phyloP scores from a whole-genome alignment of 2,329 filamentous ascomycete species.

The Aspergillus chevalieri region DNA sequence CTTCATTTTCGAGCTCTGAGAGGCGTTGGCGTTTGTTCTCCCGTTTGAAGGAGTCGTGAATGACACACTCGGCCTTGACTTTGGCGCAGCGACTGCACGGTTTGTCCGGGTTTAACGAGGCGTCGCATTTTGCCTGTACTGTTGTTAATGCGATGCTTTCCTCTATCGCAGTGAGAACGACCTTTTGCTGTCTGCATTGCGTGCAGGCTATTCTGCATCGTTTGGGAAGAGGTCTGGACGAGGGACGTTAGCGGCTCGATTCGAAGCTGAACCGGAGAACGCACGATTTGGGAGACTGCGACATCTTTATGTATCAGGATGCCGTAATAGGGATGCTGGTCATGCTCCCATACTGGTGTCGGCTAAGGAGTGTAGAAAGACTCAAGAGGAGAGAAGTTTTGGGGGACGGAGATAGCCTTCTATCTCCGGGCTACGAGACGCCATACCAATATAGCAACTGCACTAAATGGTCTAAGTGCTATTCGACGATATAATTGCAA shows the following conservation, averaged over 20 bases:
- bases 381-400: not conserved
- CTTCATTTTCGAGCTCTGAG: conserved; percentile 34
- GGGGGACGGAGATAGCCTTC: not conserved
- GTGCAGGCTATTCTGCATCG: conserved; percentile 38
- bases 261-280: not conserved
- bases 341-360: not conserved
- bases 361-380: not conserved
- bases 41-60: conserved; percentile 39
- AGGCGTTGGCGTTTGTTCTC: conserved; percentile 38
- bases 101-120: conserved; percentile 27
- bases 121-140: conserved; percentile 34
- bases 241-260: conserved; percentile 7
- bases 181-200: conserved; percentile 41
- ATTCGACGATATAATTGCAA: not conserved
- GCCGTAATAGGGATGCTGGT: not conserved
- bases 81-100: conserved; percentile 36
- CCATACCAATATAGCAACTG: not conserved
- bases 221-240: conserved; percentile 9
- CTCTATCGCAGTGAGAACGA: not conserved
- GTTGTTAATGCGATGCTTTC: not conserved
- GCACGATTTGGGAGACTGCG: conserved; percentile 7
- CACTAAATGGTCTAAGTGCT: not conserved
- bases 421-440: not conserved
- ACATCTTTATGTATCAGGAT: not conserved
- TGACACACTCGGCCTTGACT: conserved; percentile 29